Evolutionary conservation across 164 flowering plant species (phyloP).

Genomic region (Magnolia kwangsiensis): DNA sequence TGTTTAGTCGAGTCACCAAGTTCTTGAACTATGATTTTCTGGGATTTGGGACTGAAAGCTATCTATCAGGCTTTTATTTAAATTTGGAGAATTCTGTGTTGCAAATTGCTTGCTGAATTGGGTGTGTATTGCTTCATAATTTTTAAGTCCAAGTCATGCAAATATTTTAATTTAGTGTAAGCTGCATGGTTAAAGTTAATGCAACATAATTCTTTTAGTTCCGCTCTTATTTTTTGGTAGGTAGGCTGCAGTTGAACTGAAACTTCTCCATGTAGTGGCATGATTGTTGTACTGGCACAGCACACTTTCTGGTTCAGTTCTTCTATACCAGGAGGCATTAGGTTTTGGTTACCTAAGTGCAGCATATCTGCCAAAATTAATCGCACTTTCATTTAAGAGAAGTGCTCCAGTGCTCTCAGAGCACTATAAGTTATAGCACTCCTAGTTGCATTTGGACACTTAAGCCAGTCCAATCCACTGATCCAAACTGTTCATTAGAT

Average conservation of each 20-base stretch:
- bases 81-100: not conserved
- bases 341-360: slow-evolving; percentile 10
- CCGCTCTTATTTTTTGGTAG: slow-evolving; percentile 3
- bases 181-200: slow-evolving; percentile 3
- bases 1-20: too few relatives aligned
- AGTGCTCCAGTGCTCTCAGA: not conserved
- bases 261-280: slow-evolving; percentile 1
- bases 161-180: not conserved
- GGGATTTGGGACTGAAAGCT: not conserved
- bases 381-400: not conserved
- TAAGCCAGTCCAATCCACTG: not conserved
- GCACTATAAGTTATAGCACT: not conserved
- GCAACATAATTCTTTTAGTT: not conserved
- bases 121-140: not conserved
- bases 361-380: slow-evolving; percentile 6
- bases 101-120: not conserved
- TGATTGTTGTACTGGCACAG: slow-evolving; percentile 1
- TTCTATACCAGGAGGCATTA: not conserved
- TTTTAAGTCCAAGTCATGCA: not conserved
- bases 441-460: not conserved
- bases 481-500: too few relatives aligned
- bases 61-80: not conserved
- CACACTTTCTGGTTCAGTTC: not conserved
- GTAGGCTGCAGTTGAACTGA: slow-evolving; percentile 6
- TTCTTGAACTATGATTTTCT: too few relatives aligned